Evolutionary conservation across 352 stramenopile genomes (phyloP).

Genomic region (Globisporangium camurandrum): DNA sequence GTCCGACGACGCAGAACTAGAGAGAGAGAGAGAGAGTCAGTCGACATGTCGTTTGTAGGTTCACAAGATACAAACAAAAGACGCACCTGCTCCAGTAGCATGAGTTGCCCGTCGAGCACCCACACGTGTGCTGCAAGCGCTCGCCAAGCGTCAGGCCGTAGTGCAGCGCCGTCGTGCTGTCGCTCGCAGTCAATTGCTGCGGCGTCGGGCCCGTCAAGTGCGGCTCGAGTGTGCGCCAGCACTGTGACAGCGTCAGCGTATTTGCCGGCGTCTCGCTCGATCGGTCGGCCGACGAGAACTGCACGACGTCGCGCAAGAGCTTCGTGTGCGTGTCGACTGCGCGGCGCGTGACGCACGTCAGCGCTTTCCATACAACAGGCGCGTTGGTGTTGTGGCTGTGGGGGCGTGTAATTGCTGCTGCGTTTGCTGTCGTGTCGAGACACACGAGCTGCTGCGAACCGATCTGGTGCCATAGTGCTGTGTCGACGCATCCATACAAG

Average conservation of each 20-base stretch:
- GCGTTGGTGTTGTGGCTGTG: too few species aligned
- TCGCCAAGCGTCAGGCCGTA: constrained; percentile 48
- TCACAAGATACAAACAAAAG: too few species aligned
- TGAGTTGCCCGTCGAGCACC: constrained; percentile 59
- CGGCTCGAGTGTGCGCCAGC: constrained; percentile 48
- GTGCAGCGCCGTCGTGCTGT: constrained; percentile 27
- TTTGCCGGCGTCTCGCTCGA: constrained; percentile 48
- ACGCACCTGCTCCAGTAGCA: constrained; percentile 81
- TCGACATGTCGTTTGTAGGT: too few species aligned
- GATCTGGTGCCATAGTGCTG: constrained; percentile 41
- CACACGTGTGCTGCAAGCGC: constrained; percentile 55
- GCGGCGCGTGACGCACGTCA: constrained; percentile 35
- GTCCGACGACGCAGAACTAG: constrained; percentile 51
- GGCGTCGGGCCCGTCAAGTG: constrained; percentile 19
- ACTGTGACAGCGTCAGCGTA: constrained; percentile 57
- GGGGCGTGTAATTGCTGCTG: too few species aligned
- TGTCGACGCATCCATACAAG: constrained; percentile 3
- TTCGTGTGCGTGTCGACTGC: constrained; percentile 24
- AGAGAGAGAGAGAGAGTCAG: background rate
- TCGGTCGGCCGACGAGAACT: constrained; percentile 49
- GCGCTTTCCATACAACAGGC: constrained; percentile 37
- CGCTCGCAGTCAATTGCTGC: constrained; percentile 20
- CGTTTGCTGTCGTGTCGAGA: constrained; percentile 12
- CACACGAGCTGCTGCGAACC: constrained; percentile 18
- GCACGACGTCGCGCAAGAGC: constrained; percentile 27